phyloP scores from a whole-genome alignment of 352 stramenopile species.

The Globisporangium nunn region DNA sequence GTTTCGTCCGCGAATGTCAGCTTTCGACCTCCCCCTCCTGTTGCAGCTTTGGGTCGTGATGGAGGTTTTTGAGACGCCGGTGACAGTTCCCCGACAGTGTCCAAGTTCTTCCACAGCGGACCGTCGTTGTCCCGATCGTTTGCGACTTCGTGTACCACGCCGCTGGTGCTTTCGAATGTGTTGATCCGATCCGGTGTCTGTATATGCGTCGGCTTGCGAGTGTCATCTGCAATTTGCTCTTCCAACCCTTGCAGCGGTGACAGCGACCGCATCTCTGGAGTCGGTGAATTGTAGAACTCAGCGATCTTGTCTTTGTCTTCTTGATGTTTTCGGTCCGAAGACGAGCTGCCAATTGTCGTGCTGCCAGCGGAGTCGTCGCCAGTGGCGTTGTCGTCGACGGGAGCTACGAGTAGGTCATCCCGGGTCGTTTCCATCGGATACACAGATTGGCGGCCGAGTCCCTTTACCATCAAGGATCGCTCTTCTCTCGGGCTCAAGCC shows the following conservation, averaged over 20 bases:
- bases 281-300: slow-evolving; percentile 1
- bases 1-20: slow-evolving; percentile 67
- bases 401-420: slow-evolving; percentile 6
- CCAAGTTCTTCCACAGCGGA: background rate
- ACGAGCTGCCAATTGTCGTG: background rate
- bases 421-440: slow-evolving; percentile 47
- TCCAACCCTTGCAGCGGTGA: background rate
- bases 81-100: background rate
- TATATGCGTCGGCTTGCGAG: background rate
- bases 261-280: background rate
- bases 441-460: slow-evolving; percentile 57
- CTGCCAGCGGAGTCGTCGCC: slow-evolving; percentile 6
- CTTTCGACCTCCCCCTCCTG: slow-evolving; percentile 10
- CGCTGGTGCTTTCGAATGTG: background rate
- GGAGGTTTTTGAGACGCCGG: background rate
- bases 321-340: no score
- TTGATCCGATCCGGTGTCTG: background rate
- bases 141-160: background rate
- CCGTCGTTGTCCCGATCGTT: slow-evolving; percentile 11
- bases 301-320: slow-evolving; percentile 6
- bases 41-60: background rate
- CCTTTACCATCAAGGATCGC: slow-evolving; percentile 33
- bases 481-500: slow-evolving; percentile 2
- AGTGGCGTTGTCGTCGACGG: slow-evolving; percentile 13
- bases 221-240: background rate